Base-by-base conservation (phyloP, 768 basidiomycete genomes). In the Termitomyces sp. region DNA sequence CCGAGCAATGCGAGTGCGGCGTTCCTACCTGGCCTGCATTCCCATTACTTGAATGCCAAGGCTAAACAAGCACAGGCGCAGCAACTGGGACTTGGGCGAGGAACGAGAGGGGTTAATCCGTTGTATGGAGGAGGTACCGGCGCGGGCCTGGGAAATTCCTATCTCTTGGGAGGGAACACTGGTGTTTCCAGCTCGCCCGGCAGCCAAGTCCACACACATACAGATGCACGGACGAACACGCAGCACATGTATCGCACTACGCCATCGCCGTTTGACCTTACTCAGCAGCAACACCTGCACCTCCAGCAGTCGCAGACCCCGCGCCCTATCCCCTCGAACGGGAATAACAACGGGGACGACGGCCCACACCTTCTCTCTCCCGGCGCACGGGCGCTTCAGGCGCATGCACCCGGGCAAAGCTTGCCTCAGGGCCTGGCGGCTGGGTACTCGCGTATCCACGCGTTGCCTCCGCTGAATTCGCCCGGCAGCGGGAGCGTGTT, bases 341-440 rank as follows among this genome's bases (percentile, higher is more conserved):
- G 57, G 43, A 55, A 42, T 17, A 55, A 48, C 31, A 37, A 46
- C 21, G 58, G 54, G 0, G 63, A 61, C 25, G 66, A 64, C 27
- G 53, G 63, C 59, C 60, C 72, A 16, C 71, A 75, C 55, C 64
- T 74, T 17, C 71, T 85, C 1, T 88, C 86, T 14, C 90, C 94
- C 0, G 82, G 84, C 27, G 77, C 89, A 27, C 81, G 86, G n/a
- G 94, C 92, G 0, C 75, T 95, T 41, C 90, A 92, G 65, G 77
- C 86, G 17, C 94, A 95, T 62, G 92, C 92, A 1, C 94, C 95
- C 0, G 94, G 94, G 1, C 92, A 95, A 72, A 89, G 86, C 71
- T 77, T 96, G 12, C 94, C 95, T 1, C 93, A 95, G 55, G 95
- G 95, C 34, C 81, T 98, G 29, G 95, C 94, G 0, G 92, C 92